phyloP scores from a whole-genome alignment of 495 filamentous ascomycete genomes.

The Annulohypoxylon moriforme region DNA sequence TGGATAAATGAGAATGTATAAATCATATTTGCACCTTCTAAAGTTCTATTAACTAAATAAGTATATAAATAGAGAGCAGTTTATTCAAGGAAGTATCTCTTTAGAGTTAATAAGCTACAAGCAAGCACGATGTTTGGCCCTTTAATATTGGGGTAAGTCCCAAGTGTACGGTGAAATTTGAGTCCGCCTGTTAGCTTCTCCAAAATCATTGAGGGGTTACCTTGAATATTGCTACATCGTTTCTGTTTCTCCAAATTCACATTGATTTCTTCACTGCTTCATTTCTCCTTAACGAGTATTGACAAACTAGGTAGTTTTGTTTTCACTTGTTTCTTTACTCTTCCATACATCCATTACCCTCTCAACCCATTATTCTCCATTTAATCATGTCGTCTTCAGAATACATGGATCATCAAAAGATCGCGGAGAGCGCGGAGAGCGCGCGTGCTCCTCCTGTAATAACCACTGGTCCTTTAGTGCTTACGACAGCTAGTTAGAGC shows the following conservation, averaged over 20 bases:
- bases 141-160: background rate
- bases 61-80: too few species aligned
- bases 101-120: background rate
- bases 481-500: slow-evolving; percentile 3
- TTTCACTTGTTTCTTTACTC: background rate
- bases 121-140: background rate
- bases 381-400: background rate
- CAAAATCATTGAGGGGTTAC: slow-evolving; percentile 5
- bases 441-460: background rate
- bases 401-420: background rate
- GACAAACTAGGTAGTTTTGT: too few species aligned
- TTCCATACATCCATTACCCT: background rate
- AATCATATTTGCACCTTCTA: too few species aligned
- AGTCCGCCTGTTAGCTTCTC: slow-evolving; percentile 10
- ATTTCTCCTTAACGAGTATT: background rate
- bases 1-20: too few species aligned
- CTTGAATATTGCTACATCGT: background rate
- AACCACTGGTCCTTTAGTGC: background rate
- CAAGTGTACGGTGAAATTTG: background rate
- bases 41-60: too few species aligned
- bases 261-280: background rate
- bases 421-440: background rate
- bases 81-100: too few species aligned
- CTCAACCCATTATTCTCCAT: background rate
- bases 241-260: slow-evolving; percentile 7